These are phyloP conservation scores for Zasmidium cellare DNA, from an alignment of 2,329 filamentous ascomycete species.

Conservation along the genomic window DNA sequence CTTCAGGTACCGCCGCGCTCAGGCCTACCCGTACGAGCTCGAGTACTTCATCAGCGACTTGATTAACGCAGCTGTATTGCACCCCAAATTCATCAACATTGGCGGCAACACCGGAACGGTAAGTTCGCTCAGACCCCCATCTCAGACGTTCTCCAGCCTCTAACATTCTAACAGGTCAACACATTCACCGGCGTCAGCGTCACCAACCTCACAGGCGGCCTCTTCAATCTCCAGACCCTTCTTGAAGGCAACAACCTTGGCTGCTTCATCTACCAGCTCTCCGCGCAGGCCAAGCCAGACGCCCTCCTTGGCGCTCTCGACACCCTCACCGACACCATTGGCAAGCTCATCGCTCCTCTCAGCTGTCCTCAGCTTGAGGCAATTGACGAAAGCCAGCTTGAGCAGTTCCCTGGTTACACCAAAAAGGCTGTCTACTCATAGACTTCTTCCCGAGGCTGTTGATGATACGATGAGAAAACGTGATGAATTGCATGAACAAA, in stretches of 20 bases:
- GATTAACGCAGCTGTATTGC: conserved; percentile 20
- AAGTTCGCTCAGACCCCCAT: too few species aligned
- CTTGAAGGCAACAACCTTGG: conserved; percentile 39
- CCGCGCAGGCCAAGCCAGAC: conserved; percentile 38
- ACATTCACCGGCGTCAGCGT: conserved; percentile 27
- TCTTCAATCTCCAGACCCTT: conserved; percentile 22
- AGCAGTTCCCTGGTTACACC: conserved; percentile 31
- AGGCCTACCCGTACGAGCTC: conserved; percentile 33
- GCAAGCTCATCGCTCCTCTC: conserved; percentile 18
- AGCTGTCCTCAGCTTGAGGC: conserved; percentile 29
- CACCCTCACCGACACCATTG: conserved; percentile 11
- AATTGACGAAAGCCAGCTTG: conserved; percentile 29
- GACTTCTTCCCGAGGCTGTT: neutral
- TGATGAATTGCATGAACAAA: neutral
- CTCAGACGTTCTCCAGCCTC: too few species aligned
- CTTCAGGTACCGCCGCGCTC: conserved; percentile 27
- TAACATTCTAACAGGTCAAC: too few species aligned
- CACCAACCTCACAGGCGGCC: conserved; percentile 29
- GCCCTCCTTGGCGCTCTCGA: conserved; percentile 15
- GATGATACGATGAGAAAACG: too few species aligned
- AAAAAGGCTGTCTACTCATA: conserved; percentile 20
- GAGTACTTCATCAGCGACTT: conserved; percentile 30
- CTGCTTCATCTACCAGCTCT: conserved; percentile 37
- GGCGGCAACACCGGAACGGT: conserved; percentile 33
- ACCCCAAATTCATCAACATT: conserved; percentile 35